phyloP scores from a whole-genome alignment of 1,284 basidiomycete species.

The Moesziomyces parantarcticus region DNA sequence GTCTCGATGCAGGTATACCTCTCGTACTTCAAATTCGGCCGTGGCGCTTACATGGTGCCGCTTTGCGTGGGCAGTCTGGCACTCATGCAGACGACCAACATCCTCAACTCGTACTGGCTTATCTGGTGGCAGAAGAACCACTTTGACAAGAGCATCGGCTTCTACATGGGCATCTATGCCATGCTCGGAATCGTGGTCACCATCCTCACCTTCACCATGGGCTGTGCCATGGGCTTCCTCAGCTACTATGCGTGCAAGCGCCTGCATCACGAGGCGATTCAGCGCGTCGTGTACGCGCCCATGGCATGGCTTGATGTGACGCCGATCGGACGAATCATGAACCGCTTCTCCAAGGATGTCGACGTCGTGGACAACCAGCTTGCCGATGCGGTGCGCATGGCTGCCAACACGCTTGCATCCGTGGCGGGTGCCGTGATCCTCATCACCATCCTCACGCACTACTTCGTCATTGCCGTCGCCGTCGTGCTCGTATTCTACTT shows the following conservation, averaged over 20 bases:
- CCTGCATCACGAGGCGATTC: slow-evolving; percentile 74
- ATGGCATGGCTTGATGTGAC: slow-evolving; percentile 85
- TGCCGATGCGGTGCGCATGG: slow-evolving; percentile 65
- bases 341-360: slow-evolving; percentile 78
- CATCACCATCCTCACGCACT: slow-evolving; percentile 77
- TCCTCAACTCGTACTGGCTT: slow-evolving; percentile 69
- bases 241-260: slow-evolving; percentile 75
- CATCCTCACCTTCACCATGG: slow-evolving; percentile 75
- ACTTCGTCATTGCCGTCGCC: slow-evolving; percentile 73
- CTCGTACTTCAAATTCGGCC: slow-evolving; percentile 77
- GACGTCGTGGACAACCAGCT: slow-evolving; percentile 85
- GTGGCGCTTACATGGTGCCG: slow-evolving; percentile 74
- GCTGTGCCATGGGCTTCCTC: slow-evolving; percentile 74
- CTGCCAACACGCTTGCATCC: slow-evolving; percentile 61
- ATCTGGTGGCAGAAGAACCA: slow-evolving; percentile 73
- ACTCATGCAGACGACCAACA: slow-evolving; percentile 75
- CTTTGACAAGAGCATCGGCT: slow-evolving; percentile 70
- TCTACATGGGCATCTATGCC: slow-evolving; percentile 81
- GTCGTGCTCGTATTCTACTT: slow-evolving; percentile 61
- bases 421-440: slow-evolving; percentile 75
- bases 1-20: slow-evolving; percentile 73
- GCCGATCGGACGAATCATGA: slow-evolving; percentile 85
- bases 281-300: slow-evolving; percentile 75
- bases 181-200: slow-evolving; percentile 74
- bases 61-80: slow-evolving; percentile 73